Base-by-base conservation (phyloP, 495 filamentous ascomycete genomes). In the Parmelia sp. region DNA sequence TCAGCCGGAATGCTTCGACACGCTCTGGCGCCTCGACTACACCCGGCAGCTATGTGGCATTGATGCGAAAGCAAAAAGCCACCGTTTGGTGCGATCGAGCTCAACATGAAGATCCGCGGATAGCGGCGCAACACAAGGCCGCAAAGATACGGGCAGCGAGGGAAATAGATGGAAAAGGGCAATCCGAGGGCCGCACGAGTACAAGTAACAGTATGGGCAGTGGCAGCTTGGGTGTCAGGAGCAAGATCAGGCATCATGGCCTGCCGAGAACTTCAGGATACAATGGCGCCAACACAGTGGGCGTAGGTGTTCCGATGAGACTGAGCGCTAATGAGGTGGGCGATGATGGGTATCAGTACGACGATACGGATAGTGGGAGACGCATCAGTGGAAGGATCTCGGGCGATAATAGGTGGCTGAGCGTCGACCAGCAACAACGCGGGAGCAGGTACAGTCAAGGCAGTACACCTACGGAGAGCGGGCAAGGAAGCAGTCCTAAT, bases 51-150 rank as follows among this genome's bases (percentile, higher is more conserved):
- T 99, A 99, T 74, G 94, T 99, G 29, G 93, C 94, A 19, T 79
- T 97, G 14, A 88, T 99, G 79, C 84, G 94, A 57, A 90, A 90
- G 69, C 94, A 99, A 72, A 99, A 97, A 72, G 94, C 91, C 36
- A 99, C 94, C 0, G 94, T 99, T 11, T 99, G 94, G 94, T 97
- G 93, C 75, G 95, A 97, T 68, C 91, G 92, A 60, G 84, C 92
- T 19, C 94, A 99, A 70, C 84, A 88, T 58, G 91, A 97, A 75
- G 95, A 99, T 75, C 90, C 95, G 14, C 82, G 91, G 29, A 72
- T 96, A 61, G 74, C 88, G 9, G 91, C 90, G 31, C 84, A 89
- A 69, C 90, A 95, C 70, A 82, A 88, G 63, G 85, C 84, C 4
- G 95, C 92, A 59, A 96, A 93, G 77, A 82, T 87, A 75, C 78